Evolutionary conservation across 345 rosid genomes (phyloP).

Genomic region (Camelina laxa): DNA sequence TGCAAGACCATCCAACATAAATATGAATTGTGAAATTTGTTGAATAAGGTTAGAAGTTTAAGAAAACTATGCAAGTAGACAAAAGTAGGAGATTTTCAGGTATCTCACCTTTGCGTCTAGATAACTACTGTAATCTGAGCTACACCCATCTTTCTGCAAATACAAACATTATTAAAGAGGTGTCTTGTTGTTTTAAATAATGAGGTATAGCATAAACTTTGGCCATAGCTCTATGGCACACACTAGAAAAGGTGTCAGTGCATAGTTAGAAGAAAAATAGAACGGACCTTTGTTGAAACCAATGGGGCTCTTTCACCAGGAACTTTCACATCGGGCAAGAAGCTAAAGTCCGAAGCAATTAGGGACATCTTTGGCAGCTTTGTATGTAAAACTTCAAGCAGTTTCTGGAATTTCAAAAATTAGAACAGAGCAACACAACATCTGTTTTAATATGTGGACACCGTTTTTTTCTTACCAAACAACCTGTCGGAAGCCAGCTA

Average conservation of each 20-base stretch:
- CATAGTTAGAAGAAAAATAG: slow-evolving; percentile 5
- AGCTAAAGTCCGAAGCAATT: slow-evolving; percentile 93
- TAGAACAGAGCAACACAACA: slow-evolving; percentile 23
- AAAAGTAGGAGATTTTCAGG: slow-evolving; percentile 12
- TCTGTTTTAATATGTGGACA: slow-evolving; percentile 17
- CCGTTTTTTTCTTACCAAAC: slow-evolving; percentile 64
- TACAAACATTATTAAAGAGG: slow-evolving; percentile 32
- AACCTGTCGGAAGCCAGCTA: slow-evolving; percentile 97
- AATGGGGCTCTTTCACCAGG: slow-evolving; percentile 95
- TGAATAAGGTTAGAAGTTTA: neutral
- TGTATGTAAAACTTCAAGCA: slow-evolving; percentile 77
- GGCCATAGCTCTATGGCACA: neutral
- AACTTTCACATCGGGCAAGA: slow-evolving; percentile 91
- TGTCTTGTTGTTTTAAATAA: slow-evolving; percentile 20
- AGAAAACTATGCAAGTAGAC: slow-evolving; percentile 1
- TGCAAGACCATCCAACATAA: slow-evolving; percentile 45
- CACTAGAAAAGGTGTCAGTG: slow-evolving; percentile 14
- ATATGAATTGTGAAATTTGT: slow-evolving; percentile 17
- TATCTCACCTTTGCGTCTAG: slow-evolving; percentile 85
- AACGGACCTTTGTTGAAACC: slow-evolving; percentile 86
- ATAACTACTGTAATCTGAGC: slow-evolving; percentile 81
- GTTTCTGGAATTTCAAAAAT: slow-evolving; percentile 60
- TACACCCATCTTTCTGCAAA: slow-evolving; percentile 85
- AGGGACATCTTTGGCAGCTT: slow-evolving; percentile 95
- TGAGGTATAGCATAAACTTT: neutral